A percentile compares a stretch with the other conserved stretches of the same genome.
These are phyloP conservation scores for Xylaria sp. DNA, from an alignment of 2,329 filamentous ascomycete genomes.

Conservation along the genomic window DNA sequence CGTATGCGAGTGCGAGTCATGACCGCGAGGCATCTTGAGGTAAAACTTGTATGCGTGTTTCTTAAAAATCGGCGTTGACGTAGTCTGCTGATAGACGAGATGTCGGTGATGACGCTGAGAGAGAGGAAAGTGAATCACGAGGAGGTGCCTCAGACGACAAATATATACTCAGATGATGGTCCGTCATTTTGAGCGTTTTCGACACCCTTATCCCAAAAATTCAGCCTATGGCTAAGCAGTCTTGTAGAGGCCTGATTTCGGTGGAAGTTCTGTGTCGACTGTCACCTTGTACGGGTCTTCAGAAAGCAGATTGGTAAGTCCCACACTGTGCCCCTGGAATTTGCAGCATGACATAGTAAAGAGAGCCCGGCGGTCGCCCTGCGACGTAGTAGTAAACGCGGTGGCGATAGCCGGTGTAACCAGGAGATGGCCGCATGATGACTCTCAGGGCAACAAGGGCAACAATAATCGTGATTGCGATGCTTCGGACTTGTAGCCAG, in stretches of 20 bases:
- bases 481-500: neutral
- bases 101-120: neutral
- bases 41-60: too few species aligned
- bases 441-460: conserved; percentile 3
- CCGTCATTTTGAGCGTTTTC: neutral
- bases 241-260: neutral
- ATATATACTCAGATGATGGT: neutral
- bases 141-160: neutral
- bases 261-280: neutral
- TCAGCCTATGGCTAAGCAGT: conserved; percentile 31
- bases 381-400: conserved; percentile 12
- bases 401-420: conserved; percentile 26
- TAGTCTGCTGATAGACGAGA: neutral
- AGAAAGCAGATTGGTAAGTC: conserved; percentile 8
- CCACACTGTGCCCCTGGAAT: neutral
- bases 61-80: neutral
- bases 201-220: neutral
- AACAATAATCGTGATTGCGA: conserved; percentile 1
- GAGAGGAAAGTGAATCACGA: neutral
- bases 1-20: neutral
- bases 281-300: neutral
- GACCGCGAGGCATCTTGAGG: neutral
- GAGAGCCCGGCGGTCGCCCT: neutral
- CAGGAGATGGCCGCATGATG: conserved; percentile 4
- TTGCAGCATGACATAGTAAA: neutral